These are phyloP conservation scores for Ophiostoma montium DNA, from an alignment of 2,329 filamentous ascomycete species.

Conservation along the genomic window DNA sequence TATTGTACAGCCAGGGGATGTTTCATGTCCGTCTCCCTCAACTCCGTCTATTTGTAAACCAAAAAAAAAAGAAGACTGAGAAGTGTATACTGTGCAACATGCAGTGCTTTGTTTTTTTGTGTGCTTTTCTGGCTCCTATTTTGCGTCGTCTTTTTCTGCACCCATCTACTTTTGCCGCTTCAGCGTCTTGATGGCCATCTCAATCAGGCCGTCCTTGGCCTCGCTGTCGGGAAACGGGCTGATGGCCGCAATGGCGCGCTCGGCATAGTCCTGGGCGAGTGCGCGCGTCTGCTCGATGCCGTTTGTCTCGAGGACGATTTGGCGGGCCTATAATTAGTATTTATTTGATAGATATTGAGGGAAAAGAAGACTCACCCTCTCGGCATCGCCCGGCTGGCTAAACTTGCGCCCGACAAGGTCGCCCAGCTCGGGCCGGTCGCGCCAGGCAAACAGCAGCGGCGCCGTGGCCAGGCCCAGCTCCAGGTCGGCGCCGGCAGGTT, in stretches of 20 bases:
- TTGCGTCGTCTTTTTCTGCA: not conserved
- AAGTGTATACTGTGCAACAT: too few species aligned
- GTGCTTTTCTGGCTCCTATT: not conserved
- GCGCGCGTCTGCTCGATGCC: conserved; percentile 86
- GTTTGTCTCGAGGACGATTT: conserved; percentile 68
- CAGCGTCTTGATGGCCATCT: conserved; percentile 90
- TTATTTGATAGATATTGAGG: not conserved
- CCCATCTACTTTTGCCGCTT: conserved; percentile 59
- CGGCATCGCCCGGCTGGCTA: conserved; percentile 65
- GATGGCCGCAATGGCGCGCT: conserved; percentile 78
- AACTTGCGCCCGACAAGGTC: conserved; percentile 88
- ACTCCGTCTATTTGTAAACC: not conserved
- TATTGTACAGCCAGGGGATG: conserved; percentile 1
- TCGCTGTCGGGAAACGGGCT: conserved; percentile 80
- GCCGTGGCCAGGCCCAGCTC: conserved; percentile 89
- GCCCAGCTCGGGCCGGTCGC: conserved; percentile 70
- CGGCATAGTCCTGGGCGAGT: conserved; percentile 78
- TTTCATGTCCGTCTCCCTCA: not conserved
- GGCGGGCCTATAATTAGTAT: conserved; percentile 51
- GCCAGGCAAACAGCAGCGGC: conserved; percentile 91
- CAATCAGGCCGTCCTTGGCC: conserved; percentile 77
- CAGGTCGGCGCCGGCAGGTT: conserved; percentile 86
- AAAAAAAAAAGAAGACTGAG: too few species aligned
- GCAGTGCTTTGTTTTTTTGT: not conserved
- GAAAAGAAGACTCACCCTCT: conserved; percentile 45